Evolutionary conservation across 2,329 filamentous ascomycete species (phyloP).

Genomic region (Sclerotinia subarctica): DNA sequence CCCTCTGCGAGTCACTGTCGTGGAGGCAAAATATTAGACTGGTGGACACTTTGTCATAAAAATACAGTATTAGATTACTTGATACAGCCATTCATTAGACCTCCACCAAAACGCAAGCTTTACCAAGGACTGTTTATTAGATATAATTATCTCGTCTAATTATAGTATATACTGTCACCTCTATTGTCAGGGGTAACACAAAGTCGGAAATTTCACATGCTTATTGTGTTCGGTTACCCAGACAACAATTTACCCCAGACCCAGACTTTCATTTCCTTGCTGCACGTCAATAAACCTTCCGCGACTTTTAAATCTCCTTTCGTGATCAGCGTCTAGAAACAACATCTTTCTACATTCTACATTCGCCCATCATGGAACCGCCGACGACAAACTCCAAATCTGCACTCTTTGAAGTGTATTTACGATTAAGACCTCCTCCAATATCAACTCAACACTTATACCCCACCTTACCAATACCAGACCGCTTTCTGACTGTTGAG

Average conservation of each 20-base stretch:
- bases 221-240: slow-evolving; percentile 3
- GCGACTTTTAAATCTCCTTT: slow-evolving; percentile 14
- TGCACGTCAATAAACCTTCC: slow-evolving; percentile 14
- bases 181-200: background rate
- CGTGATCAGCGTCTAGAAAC: slow-evolving; percentile 3
- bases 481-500: slow-evolving; percentile 80
- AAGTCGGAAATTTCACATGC: background rate
- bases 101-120: too few relatives aligned
- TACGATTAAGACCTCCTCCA: slow-evolving; percentile 73
- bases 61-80: too few relatives aligned
- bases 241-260: slow-evolving; percentile 19
- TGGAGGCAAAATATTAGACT: background rate
- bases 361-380: slow-evolving; percentile 39
- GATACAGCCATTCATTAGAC: too few relatives aligned
- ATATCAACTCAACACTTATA: slow-evolving; percentile 39
- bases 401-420: slow-evolving; percentile 84
- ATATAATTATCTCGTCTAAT: too few relatives aligned
- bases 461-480: slow-evolving; percentile 43
- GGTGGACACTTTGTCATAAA: background rate
- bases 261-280: slow-evolving; percentile 2
- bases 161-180: too few relatives aligned
- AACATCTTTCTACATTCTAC: slow-evolving; percentile 6
- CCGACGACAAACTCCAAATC: slow-evolving; percentile 44
- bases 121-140: too few relatives aligned
- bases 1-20: background rate